phyloP scores from a whole-genome alignment of 768 basidiomycete species.

The Lactarius tabidus region DNA sequence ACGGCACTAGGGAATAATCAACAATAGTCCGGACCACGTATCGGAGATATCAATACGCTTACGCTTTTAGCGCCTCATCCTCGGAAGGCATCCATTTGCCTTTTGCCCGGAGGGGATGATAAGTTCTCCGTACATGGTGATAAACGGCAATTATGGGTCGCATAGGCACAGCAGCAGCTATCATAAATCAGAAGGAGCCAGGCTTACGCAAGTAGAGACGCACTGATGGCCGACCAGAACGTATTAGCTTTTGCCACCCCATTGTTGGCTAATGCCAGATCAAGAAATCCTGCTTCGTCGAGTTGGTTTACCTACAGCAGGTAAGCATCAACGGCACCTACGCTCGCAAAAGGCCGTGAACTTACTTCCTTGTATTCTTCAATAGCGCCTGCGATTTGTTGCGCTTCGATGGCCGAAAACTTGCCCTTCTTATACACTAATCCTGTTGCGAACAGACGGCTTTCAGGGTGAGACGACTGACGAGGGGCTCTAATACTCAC shows the following conservation, averaged over 20 bases:
- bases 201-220: slow-evolving; percentile 27
- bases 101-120: slow-evolving; percentile 65
- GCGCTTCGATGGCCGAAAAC: slow-evolving; percentile 75
- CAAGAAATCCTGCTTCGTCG: slow-evolving; percentile 49
- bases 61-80: slow-evolving; percentile 63
- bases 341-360: slow-evolving; percentile 13
- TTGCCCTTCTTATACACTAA: slow-evolving; percentile 87
- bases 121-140: slow-evolving; percentile 67
- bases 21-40: background rate
- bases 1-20: slow-evolving; percentile 52
- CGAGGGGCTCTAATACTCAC: slow-evolving; percentile 34
- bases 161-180: slow-evolving; percentile 66
- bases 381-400: slow-evolving; percentile 60
- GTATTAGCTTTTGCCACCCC: slow-evolving; percentile 52
- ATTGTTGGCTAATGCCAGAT: slow-evolving; percentile 65
- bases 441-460: slow-evolving; percentile 40
- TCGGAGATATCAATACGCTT: slow-evolving; percentile 43
- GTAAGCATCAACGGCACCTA: slow-evolving; percentile 13
- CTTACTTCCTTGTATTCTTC: slow-evolving; percentile 57
- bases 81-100: slow-evolving; percentile 69
- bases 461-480: background rate
- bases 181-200: background rate
- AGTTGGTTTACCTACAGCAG: slow-evolving; percentile 46
- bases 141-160: slow-evolving; percentile 83
- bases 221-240: slow-evolving; percentile 83